A percentile compares a stretch with the other conserved stretches of the same genome.
phyloP scores from a whole-genome alignment of 352 stramenopile genomes.

The Phytophthora crassamura region DNA sequence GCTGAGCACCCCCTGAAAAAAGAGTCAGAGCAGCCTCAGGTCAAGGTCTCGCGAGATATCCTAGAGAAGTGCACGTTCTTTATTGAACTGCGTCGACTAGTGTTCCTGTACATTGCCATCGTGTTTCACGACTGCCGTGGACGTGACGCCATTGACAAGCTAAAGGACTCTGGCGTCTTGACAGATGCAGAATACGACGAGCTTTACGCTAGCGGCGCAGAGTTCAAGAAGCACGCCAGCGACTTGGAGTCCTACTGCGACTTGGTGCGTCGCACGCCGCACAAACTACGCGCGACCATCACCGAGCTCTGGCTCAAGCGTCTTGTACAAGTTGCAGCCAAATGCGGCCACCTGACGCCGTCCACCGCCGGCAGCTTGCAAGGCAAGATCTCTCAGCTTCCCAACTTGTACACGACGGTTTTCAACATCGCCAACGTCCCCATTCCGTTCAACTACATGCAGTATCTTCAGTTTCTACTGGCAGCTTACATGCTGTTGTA shows the following conservation, averaged over 20 bases:
- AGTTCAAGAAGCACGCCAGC: conserved; percentile 50
- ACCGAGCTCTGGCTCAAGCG: conserved; percentile 80
- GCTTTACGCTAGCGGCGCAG: conserved; percentile 65
- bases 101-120: conserved; percentile 85
- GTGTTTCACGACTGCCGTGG: conserved; percentile 78
- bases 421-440: conserved; percentile 85
- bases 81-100: conserved; percentile 68
- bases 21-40: conserved; percentile 17
- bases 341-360: conserved; percentile 62
- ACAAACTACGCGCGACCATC: conserved; percentile 74
- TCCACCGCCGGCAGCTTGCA: conserved; percentile 65
- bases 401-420: conserved; percentile 72
- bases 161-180: conserved; percentile 60
- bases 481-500: conserved; percentile 77
- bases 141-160: conserved; percentile 61
- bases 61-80: conserved; percentile 80
- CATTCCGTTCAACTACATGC: conserved; percentile 89
- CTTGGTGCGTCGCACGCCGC: conserved; percentile 58
- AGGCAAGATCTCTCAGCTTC: conserved; percentile 67
- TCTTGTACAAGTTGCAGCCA: conserved; percentile 60
- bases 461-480: conserved; percentile 75
- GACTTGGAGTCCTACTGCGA: conserved; percentile 53
- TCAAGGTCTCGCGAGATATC: conserved; percentile 51
- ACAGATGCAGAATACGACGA: conserved; percentile 72
- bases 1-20: conserved; percentile 7